Conservation (phyloP, 2,329 filamentous ascomycete genomes). For the Aspergillus sp. region DNA sequence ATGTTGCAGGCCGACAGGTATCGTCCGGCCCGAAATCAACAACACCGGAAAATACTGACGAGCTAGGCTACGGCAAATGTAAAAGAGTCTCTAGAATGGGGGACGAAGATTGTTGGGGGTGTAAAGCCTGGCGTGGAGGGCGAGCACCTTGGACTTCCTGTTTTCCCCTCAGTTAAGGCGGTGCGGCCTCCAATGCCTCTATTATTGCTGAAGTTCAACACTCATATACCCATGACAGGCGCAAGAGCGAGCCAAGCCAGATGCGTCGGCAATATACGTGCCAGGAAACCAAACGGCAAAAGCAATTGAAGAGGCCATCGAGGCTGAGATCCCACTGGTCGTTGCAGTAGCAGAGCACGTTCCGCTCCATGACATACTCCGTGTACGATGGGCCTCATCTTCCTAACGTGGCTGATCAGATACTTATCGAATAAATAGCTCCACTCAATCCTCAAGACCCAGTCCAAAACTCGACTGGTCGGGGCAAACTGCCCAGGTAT, state of each 20-base stretch:
- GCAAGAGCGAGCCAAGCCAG: conserved; percentile 68
- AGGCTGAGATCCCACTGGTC: conserved; percentile 73
- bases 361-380: conserved; percentile 73
- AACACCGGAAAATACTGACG: conserved; percentile 10
- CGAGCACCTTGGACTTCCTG: conserved; percentile 71
- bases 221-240: conserved; percentile 46
- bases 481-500: conserved; percentile 82
- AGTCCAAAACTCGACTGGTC: conserved; percentile 70
- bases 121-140: conserved; percentile 70
- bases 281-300: conserved; percentile 70
- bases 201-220: not conserved
- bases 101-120: conserved; percentile 77
- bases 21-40: not conserved
- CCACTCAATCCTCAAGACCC: conserved; percentile 69
- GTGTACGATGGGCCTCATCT: conserved; percentile 45
- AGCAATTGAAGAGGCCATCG: conserved; percentile 78
- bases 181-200: conserved; percentile 28
- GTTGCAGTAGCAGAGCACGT: conserved; percentile 80
- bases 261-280: conserved; percentile 78
- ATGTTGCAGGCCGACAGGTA: conserved; percentile 37
- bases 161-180: conserved; percentile 66
- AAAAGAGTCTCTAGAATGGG: conserved; percentile 72
- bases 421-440: conserved; percentile 45
- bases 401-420: not conserved
- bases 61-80: conserved; percentile 72